These are phyloP conservation scores for Backusella tarrabulga DNA, from an alignment of 192 early-diverging fungal species.

Conservation along the genomic window DNA sequence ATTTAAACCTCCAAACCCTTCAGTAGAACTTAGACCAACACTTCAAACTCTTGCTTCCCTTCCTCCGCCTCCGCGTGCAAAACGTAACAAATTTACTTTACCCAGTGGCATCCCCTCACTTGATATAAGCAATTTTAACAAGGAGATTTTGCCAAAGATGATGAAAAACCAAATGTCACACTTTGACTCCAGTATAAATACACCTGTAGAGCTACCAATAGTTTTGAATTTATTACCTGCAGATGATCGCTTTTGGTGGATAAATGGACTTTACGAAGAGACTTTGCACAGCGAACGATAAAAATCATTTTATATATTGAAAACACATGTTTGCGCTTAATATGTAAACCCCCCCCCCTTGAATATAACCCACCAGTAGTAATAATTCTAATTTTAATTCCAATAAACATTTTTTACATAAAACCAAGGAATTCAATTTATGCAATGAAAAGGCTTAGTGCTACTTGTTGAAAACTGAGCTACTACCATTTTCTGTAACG, in stretches of 20 bases:
- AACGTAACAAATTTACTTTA: slow-evolving; percentile 3
- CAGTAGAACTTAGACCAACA: not conserved
- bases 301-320: not conserved
- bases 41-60: slow-evolving; percentile 4
- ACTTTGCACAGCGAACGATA: slow-evolving; percentile 1
- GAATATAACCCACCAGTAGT: not conserved
- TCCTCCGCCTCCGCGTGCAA: slow-evolving; percentile 24
- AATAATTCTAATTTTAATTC: not conserved
- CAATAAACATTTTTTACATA: not conserved
- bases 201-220: not conserved
- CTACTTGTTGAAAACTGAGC: no score
- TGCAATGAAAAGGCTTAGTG: not conserved
- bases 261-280: slow-evolving; percentile 8
- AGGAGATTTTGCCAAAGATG: slow-evolving; percentile 1
- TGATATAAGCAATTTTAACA: not conserved
- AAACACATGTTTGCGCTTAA: not conserved
- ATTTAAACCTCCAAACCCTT: not conserved
- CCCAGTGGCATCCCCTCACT: not conserved
- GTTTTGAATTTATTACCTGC: slow-evolving; percentile 14
- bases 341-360: not conserved
- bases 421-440: not conserved
- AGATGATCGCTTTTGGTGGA: slow-evolving; percentile 17
- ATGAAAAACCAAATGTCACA: not conserved
- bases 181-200: not conserved
- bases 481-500: no score